Percentiles rank a stretch among this genome's conserved stretches.
Evolutionary conservation across 228 moss, liverwort and hornwort genomes (phyloP).

Genomic region (Sphagnum fallax): DNA sequence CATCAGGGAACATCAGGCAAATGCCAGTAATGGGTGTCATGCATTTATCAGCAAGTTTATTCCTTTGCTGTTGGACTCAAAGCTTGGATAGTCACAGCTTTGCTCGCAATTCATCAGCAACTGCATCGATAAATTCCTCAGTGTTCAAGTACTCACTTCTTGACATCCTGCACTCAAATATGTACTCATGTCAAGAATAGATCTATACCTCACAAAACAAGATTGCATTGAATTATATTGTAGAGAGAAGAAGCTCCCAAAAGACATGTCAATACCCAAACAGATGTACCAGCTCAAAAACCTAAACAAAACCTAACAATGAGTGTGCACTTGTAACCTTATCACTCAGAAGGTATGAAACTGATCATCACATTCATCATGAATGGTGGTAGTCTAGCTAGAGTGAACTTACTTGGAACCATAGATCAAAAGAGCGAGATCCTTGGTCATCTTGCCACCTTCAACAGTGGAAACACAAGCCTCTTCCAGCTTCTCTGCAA

Average conservation of each 20-base stretch:
- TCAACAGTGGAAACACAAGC: slow-evolving; percentile 68
- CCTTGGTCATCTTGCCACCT: slow-evolving; percentile 81
- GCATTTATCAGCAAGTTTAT: too few relatives aligned
- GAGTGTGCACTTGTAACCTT: too few relatives aligned
- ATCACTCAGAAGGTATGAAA: too few relatives aligned
- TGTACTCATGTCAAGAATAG: background rate
- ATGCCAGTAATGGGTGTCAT: too few relatives aligned
- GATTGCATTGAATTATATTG: background rate
- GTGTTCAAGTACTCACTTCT: slow-evolving; percentile 35
- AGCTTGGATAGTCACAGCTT: slow-evolving; percentile 5
- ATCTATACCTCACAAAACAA: background rate
- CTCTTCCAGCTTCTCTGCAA: slow-evolving; percentile 60
- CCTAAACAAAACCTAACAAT: too few relatives aligned
- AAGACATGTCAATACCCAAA: background rate
- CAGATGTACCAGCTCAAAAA: background rate
- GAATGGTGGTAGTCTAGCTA: too few relatives aligned
- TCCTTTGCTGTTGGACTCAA: too few relatives aligned
- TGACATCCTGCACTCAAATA: slow-evolving; percentile 8
- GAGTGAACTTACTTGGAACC: slow-evolving; percentile 48
- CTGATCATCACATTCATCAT: too few relatives aligned
- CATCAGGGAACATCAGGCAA: too few relatives aligned
- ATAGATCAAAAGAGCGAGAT: slow-evolving; percentile 74
- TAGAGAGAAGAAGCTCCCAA: background rate
- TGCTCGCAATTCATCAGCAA: slow-evolving; percentile 26
- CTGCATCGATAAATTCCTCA: slow-evolving; percentile 40